These are phyloP conservation scores for Didymella sp. DNA, from an alignment of 2,329 filamentous ascomycete species.

Conservation along the genomic window DNA sequence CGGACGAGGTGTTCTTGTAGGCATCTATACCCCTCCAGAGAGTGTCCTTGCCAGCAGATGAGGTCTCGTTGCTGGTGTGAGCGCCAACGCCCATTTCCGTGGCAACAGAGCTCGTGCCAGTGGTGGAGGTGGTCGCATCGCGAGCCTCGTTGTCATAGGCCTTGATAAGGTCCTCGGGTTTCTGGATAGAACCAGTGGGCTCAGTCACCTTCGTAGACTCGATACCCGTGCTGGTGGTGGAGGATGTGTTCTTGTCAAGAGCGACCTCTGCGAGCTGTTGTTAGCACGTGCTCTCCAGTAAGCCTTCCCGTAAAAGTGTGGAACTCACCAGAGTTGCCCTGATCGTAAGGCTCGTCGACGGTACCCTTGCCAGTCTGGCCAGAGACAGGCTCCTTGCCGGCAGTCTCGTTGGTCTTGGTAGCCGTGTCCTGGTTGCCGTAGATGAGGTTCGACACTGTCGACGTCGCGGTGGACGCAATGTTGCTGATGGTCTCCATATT, in stretches of 20 bases:
- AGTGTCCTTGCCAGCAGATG: constrained; percentile 8
- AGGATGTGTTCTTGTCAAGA: constrained; percentile 20
- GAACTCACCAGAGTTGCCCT: constrained; percentile 70
- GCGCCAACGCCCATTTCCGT: constrained; percentile 50
- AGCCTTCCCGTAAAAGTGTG: neutral
- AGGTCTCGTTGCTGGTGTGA: neutral
- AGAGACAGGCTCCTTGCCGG: constrained; percentile 71
- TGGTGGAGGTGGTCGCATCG: constrained; percentile 29
- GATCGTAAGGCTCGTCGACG: constrained; percentile 76
- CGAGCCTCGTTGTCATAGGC: constrained; percentile 21
- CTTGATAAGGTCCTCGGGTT: constrained; percentile 24
- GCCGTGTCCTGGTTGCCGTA: constrained; percentile 44
- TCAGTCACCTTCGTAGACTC: neutral
- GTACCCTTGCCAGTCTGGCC: constrained; percentile 72
- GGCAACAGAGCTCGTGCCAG: constrained; percentile 29
- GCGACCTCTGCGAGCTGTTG: constrained; percentile 22
- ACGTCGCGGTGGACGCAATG: constrained; percentile 34
- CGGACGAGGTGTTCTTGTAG: constrained; percentile 11
- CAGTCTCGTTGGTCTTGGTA: constrained; percentile 49
- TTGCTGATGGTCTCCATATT: constrained; percentile 52
- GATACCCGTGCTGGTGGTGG: constrained; percentile 10
- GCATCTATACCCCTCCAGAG: constrained; percentile 18
- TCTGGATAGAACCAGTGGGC: constrained; percentile 14
- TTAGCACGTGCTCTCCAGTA: constrained; percentile 12
- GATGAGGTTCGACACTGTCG: constrained; percentile 46